Conservation (phyloP, 2,329 filamentous ascomycete genomes). For the Chalara sp. region DNA sequence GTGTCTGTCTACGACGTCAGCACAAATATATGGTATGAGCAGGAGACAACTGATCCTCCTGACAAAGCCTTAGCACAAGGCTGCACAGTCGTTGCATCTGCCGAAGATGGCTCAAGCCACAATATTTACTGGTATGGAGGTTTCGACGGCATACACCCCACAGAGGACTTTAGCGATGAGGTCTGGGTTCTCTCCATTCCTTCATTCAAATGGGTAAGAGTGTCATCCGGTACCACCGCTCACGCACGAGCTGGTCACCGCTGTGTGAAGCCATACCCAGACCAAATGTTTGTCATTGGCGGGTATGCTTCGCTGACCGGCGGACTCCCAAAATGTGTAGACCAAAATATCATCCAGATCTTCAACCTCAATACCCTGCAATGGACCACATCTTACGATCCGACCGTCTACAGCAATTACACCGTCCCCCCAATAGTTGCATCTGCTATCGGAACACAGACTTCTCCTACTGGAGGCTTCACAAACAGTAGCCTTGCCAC, state of each 20-base stretch:
- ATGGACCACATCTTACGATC: conserved; percentile 68
- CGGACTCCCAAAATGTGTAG: conserved; percentile 36
- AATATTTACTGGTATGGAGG: conserved; percentile 77
- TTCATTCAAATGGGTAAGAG: conserved; percentile 65
- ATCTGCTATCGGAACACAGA: conserved; percentile 55
- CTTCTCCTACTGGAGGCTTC: conserved; percentile 49
- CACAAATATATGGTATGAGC: conserved; percentile 64
- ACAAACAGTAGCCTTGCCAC: conserved; percentile 37
- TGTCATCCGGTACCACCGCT: conserved; percentile 43
- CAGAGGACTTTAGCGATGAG: conserved; percentile 54
- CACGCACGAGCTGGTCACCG: conserved; percentile 59
- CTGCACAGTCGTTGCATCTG: conserved; percentile 62
- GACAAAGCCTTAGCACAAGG: conserved; percentile 63
- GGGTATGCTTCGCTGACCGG: conserved; percentile 45
- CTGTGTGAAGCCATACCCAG: conserved; percentile 63
- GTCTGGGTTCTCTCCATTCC: conserved; percentile 70
- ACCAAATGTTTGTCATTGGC: conserved; percentile 64
- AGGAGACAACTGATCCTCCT: conserved; percentile 56
- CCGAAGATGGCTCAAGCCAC: conserved; percentile 66
- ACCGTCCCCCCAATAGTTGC: conserved; percentile 55
- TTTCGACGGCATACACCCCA: conserved; percentile 46
- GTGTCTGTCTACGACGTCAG: conserved; percentile 73
- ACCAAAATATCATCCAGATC: conserved; percentile 48
- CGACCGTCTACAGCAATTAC: conserved; percentile 57
- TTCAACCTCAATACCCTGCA: conserved; percentile 65